These are phyloP conservation scores for Raddia distichophylla DNA, from an alignment of 176 grass and related monocot genomes.

Conservation along the genomic window DNA sequence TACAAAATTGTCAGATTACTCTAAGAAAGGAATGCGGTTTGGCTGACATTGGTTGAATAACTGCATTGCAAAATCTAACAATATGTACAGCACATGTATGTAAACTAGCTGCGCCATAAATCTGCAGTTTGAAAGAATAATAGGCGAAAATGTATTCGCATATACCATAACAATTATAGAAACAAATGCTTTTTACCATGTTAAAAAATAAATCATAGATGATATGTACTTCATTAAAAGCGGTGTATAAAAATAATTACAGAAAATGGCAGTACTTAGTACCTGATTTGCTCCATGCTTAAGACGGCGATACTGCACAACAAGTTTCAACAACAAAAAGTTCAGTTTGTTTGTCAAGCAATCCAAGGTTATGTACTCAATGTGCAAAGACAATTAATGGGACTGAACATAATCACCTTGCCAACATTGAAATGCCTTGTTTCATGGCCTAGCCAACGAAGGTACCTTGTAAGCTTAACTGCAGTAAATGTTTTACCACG, in stretches of 20 bases:
- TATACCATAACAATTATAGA: constrained; percentile 25
- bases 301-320: constrained; percentile 90
- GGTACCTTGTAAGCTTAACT: constrained; percentile 96
- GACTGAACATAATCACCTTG: constrained; percentile 70
- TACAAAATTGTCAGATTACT: constrained; percentile 38
- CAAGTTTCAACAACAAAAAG: constrained; percentile 41
- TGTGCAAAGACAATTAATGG: constrained; percentile 22
- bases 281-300: constrained; percentile 99
- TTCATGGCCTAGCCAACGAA: constrained; percentile 98
- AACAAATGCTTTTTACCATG: constrained; percentile 10
- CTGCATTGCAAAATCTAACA: background rate
- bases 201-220: constrained; percentile 27
- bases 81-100: constrained; percentile 14
- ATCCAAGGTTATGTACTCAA: constrained; percentile 31
- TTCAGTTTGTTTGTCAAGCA: constrained; percentile 32
- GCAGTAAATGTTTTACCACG: constrained; percentile 99
- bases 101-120: constrained; percentile 19
- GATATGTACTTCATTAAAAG: constrained; percentile 8
- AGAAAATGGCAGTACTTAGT: constrained; percentile 36
- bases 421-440: constrained; percentile 99
- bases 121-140: constrained; percentile 32
- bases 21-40: constrained; percentile 10
- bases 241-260: constrained; percentile 4
- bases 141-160: constrained; percentile 30
- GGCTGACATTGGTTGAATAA: constrained; percentile 24